Evolutionary conservation across 495 filamentous ascomycete species (phyloP), one percentile per base, ranked within the genome.

Genomic region (Lindgomyces ingoldianus): DNA sequence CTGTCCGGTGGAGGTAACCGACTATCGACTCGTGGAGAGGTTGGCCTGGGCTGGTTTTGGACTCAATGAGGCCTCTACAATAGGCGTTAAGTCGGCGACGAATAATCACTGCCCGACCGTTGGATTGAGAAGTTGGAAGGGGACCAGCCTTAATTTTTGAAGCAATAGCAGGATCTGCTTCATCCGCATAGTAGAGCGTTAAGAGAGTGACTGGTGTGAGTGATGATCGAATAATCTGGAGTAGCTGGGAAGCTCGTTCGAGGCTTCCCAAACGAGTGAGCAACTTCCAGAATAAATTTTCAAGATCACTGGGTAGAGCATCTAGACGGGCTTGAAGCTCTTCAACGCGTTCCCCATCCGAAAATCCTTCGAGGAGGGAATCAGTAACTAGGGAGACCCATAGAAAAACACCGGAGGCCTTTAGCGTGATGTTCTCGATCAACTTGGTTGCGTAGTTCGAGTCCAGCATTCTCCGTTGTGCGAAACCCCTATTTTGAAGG

Each of bases 401-500:
- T 0, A 69, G 44, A 21, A 65, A 69, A n/a, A 69, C 66, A 6
- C 66, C 66, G 4, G 36, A 18, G 3, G 66, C 54, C 26, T 69
- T 69, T 16, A 4, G 2, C 0, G 27, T 50, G 26, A 69, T 51
- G 8, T 42, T 50, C 54, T 60, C 29, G 44, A 69, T 29, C 1
- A 69, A 39, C 21, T 39, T 16, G 8, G 18, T 24, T 6, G 64
- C 47, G 9, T 55, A 18, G 0, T 55, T 0, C 14, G 48, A 50
- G 1, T n/a, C 29, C 16, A 26, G 16, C 19, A 16, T 33, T 30
- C 30, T 18, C 21, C 18, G 30, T 18, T 62, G 18, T n/a, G 44
- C 16, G 26, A 49, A 64, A 2, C 61, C 52, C 36, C 9, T 39
- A 24, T 24, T 59, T 21, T 27, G 1, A 1, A 0, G 36, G 16